These are phyloP conservation scores for Aquanectria penicillioides DNA, from an alignment of 2,329 filamentous ascomycete genomes.

Conservation along the genomic window DNA sequence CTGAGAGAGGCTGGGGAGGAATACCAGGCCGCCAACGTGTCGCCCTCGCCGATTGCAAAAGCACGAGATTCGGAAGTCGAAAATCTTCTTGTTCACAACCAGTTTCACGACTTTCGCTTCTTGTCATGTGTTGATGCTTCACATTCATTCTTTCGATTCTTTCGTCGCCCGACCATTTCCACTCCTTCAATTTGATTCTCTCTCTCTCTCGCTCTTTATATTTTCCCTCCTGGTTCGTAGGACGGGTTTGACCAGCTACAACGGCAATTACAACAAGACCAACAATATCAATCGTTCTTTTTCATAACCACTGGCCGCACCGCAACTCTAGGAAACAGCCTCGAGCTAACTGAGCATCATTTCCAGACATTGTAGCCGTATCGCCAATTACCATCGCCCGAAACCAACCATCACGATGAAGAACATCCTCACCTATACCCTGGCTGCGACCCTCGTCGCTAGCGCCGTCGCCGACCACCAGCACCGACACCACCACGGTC, in stretches of 20 bases:
- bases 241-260: constrained; percentile 4
- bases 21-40: not conserved
- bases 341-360: constrained; percentile 30
- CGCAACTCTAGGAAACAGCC: too few relatives aligned
- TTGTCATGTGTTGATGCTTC: not conserved
- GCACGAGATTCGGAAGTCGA: not conserved
- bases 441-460: constrained; percentile 63
- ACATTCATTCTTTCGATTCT: not conserved
- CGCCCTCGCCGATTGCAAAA: not conserved
- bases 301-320: too few relatives aligned
- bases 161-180: not conserved
- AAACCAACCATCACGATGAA: constrained; percentile 54
- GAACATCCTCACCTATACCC: constrained; percentile 58
- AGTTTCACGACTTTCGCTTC: constrained; percentile 11
- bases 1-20: not conserved
- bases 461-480: constrained; percentile 68
- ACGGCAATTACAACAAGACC: not conserved
- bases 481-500: constrained; percentile 69
- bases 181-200: not conserved
- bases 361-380: constrained; percentile 29
- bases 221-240: not conserved
- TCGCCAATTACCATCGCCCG: constrained; percentile 24
- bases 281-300: not conserved
- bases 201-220: constrained; percentile 4
- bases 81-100: not conserved